Evolutionary conservation across 2,329 filamentous ascomycete species (phyloP), one percentile per base, ranked within the genome.

Genomic region (Aspergillus puulaauensis): DNA sequence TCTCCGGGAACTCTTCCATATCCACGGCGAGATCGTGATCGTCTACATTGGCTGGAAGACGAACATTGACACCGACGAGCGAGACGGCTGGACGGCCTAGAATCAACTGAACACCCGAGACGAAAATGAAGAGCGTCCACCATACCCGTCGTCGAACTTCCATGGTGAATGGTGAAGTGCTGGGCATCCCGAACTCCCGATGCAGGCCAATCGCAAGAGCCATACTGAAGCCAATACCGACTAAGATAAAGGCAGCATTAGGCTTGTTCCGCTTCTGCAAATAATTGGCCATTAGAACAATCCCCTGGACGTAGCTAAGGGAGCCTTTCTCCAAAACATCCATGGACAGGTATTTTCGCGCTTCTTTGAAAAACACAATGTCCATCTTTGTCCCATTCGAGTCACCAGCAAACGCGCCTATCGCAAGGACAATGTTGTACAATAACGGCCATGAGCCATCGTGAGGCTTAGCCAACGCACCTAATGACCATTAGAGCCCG

Each of bases 41-140:
- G 39, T 64, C 60, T 3, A 64, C 37, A 21, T 64, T 65, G n/a
- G 57, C 51, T 24, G 63, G 63, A 1, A 65, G 56, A 2, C 48
- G 57, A 37, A 65, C 61, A 27, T 61, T 63, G 14, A 65, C 63
- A 1, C 63, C 63, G 11, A 64, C 59, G 3, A 65, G 56, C 6
- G 63, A 65, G 7, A 65, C 63, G 4, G 63, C 63, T 6, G 61
- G 63, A 5, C 63, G 55, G 2, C 62, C 62, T 7, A 64, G 52
- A 8, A 56, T 65, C 6, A 65, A 37, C 43, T 65, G 61, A 1
- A 60, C 56, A 7, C 63, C 55, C 1, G 63, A 65, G 2, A 65
- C 63, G 40, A 64, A 65, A 15, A 64, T 56, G 39, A 62, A 65
- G 5, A 65, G 54, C 11, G 63, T 65, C 64, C 62, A 66, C 64